Base-by-base conservation (phyloP, 116 monocot genomes). In the Dioscorea cayenensis region DNA sequence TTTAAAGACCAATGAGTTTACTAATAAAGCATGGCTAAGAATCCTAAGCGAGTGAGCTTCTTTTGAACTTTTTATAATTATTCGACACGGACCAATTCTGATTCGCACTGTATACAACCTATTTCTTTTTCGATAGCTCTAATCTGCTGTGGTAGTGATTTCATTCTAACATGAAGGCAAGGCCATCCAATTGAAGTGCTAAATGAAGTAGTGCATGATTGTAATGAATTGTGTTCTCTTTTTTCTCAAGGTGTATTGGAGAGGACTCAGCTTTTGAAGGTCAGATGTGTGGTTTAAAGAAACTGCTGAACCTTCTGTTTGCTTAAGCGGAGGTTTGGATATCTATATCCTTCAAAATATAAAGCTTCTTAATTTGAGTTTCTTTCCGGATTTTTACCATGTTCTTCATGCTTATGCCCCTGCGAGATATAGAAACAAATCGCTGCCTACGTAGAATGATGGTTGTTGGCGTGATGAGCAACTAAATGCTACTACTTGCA, bases 281-380 rank as follows among this genome's bases (percentile, higher is more conserved):
- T 91, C 23, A 71, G 91, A 67, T 95, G 94, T 74, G 84, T 91
- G 94, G 67, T 95, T 89, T 71, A 84, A 91, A 64, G 94, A 90
- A 65, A 70, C 88, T 4, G 86, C 84, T 8, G 94, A 95, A 36
- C 94, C 94, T 58, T 49, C 78, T 58, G 81, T 95, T 71, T 95
- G 94, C 78, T 77, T 95, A 60, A 86, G 77, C 69, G 66, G 51
- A 87, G 87, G 94, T 90, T 66, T 72, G 23, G 18, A 66, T 52
- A 36, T 12, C 68, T 18, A 21, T 37, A 2, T 62, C 52, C 72
- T 51, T 67, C 18, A 49, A 12, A 59, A 13, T n/a, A n/a, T 32
- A 3, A 32, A 27, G 51, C 18, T 59, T n/a, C 20, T 55, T 70
- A 22, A 62, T 75, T 23, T 22, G 6, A 35, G 9, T 64, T 28